These are phyloP conservation scores for Arachnopeziza araneosa DNA, from an alignment of 2,329 filamentous ascomycete species.

Conservation along the genomic window DNA sequence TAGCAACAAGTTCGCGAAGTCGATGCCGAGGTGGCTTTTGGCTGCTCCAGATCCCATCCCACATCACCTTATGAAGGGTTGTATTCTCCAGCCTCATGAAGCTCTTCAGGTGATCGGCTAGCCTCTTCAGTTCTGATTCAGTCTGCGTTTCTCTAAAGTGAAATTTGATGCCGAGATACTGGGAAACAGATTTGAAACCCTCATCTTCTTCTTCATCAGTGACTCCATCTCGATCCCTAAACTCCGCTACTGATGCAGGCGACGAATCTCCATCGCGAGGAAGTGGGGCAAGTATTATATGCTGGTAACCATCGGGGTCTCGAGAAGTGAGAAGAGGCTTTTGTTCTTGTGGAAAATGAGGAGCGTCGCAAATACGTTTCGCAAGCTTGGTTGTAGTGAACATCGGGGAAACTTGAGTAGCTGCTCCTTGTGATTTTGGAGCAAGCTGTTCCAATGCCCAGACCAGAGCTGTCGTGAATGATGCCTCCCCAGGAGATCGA, in stretches of 20 bases:
- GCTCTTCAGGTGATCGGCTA: slow-evolving; percentile 6
- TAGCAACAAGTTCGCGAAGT: not conserved
- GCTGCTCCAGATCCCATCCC: slow-evolving; percentile 1
- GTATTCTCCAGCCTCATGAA: slow-evolving; percentile 5
- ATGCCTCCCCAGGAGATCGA: slow-evolving; percentile 5
- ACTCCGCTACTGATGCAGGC: not conserved
- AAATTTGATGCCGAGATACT: slow-evolving; percentile 1
- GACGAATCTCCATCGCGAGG: not conserved
- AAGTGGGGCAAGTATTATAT: slow-evolving; percentile 4
- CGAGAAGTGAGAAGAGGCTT: not conserved
- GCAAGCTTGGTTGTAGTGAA: slow-evolving; percentile 13
- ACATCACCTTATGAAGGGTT: slow-evolving; percentile 1
- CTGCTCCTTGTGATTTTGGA: not conserved
- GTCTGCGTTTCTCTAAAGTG: slow-evolving; percentile 2
- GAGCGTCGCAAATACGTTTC: slow-evolving; percentile 6
- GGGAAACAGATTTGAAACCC: not conserved
- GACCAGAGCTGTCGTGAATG: slow-evolving; percentile 14
- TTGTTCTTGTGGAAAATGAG: slow-evolving; percentile 10
- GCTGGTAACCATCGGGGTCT: slow-evolving; percentile 1
- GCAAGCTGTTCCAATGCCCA: slow-evolving; percentile 9
- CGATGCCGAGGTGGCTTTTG: not conserved
- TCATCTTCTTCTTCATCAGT: not conserved
- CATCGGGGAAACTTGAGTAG: not conserved
- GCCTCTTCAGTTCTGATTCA: slow-evolving; percentile 1
- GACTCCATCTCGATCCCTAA: not conserved